Evolutionary conservation across 768 basidiomycete species (phyloP), one percentile per base, ranked within the genome.

Genomic region (Podaxis carcinomalis): DNA sequence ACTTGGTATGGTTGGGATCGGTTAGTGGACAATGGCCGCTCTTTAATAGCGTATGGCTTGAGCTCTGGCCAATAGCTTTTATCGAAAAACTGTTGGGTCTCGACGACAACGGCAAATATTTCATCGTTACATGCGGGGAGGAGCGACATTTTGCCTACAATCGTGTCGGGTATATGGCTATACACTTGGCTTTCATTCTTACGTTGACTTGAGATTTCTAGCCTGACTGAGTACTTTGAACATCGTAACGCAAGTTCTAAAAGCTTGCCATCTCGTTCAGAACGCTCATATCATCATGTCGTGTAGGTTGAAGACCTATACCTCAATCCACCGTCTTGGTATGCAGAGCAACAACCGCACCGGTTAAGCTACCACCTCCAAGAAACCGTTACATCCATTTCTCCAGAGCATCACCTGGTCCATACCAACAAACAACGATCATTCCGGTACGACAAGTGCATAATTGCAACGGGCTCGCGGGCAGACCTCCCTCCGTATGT

Each of bases 381-480:
- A n/a, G 83, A 86, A 70, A 69, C 72, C 21, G 80, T 83, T 10
- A 74, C 71, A 14, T 70, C 71, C 23, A 65, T 82, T 40, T 74
- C 77, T 57, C 69, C 73, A 0, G 71, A 67, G 5, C 68, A 73
- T 19, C 76, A 80, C 57, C 74, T 71, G n/a, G 80, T 82, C 1
- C 76, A 74, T 28, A 83, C 83, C 3, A 77, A 73, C 68, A 78
- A 77, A 46, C 75, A 75, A 28, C 74, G 78, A 9, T 71, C 68
- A 28, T 70, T 84, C 63, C 62, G 68, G 52, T 90, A 89, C 66
- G 84, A 88, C 67, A 79, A 80, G 54, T 87, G 87, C 51, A 74
- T 90, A 23, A 72, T 92, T 36, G 85, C 88, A 1, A 90, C 90
- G 0, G 90, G 90, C 1, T 90, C 88, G 0, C 77, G 77, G 23